Conservation (phyloP, 495 filamentous ascomycete genomes). For the Bacidia gigantensis region DNA sequence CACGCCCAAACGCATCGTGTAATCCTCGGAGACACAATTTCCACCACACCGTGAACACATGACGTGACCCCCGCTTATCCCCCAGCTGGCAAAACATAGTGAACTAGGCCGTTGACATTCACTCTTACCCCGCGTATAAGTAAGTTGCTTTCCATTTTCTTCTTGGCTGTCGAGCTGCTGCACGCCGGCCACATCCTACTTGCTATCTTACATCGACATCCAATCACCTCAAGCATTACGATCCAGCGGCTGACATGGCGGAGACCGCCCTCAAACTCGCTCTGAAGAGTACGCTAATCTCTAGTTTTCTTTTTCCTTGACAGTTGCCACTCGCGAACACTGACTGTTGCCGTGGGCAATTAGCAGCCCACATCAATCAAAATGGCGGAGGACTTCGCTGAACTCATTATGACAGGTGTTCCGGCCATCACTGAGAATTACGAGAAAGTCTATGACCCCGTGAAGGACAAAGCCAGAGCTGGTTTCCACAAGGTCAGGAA, state of each 20-base stretch:
- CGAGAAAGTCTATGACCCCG: constrained; percentile 20
- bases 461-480: constrained; percentile 15
- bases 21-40: background rate
- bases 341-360: background rate
- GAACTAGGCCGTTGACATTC: no score
- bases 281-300: background rate
- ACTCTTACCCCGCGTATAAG: no score
- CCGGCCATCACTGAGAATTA: constrained; percentile 16
- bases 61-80: background rate
- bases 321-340: background rate
- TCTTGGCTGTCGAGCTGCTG: background rate
- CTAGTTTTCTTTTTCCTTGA: background rate
- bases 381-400: constrained; percentile 17
- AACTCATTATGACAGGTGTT: constrained; percentile 15
- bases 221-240: background rate
- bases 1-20: background rate
- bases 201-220: background rate
- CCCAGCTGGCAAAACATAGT: background rate
- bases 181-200: background rate
- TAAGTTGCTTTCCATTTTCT: no score
- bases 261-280: background rate
- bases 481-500: constrained; percentile 12
- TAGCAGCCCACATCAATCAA: background rate
- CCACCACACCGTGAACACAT: background rate
- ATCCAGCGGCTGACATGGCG: background rate